A percentile compares a stretch with the other conserved stretches of the same genome.
phyloP scores from a whole-genome alignment of 306 rosid genomes.

The Crotalaria pallida region DNA sequence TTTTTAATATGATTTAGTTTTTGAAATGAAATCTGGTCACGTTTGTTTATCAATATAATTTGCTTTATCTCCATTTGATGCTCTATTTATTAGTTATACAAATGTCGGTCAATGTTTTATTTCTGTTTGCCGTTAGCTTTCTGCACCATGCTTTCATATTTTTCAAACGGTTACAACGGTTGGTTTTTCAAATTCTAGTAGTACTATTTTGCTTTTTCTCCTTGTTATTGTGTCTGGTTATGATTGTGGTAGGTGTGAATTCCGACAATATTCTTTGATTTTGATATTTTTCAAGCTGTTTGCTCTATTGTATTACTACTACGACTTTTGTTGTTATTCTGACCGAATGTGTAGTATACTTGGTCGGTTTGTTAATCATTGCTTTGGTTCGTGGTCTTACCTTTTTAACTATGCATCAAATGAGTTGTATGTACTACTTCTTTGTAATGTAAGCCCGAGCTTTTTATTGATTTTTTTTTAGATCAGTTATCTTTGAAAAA shows the following conservation, averaged over 20 bases:
- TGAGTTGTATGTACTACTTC: too few relatives aligned
- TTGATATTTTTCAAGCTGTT: not conserved
- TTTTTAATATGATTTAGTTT: slow-evolving; percentile 18
- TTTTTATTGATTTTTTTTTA: too few relatives aligned
- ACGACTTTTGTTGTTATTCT: too few relatives aligned
- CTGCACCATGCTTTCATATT: not conserved
- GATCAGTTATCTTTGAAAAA: too few relatives aligned
- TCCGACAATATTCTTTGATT: not conserved
- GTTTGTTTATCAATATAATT: slow-evolving; percentile 27
- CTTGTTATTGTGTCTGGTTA: not conserved
- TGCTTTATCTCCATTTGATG: not conserved
- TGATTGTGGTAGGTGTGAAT: not conserved
- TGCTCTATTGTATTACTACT: not conserved
- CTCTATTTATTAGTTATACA: slow-evolving; percentile 1
- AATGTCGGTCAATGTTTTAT: not conserved
- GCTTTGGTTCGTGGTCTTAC: too few relatives aligned
- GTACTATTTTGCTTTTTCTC: not conserved
- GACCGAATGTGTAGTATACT: too few relatives aligned
- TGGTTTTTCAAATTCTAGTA: not conserved
- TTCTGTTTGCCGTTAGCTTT: not conserved
- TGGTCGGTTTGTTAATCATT: too few relatives aligned
- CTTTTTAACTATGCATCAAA: too few relatives aligned
- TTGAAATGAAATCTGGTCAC: slow-evolving; percentile 3
- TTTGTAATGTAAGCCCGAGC: too few relatives aligned
- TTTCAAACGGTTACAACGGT: too few relatives aligned